phyloP scores from a whole-genome alignment of 768 basidiomycete species.

The Tricholoma terreum region DNA sequence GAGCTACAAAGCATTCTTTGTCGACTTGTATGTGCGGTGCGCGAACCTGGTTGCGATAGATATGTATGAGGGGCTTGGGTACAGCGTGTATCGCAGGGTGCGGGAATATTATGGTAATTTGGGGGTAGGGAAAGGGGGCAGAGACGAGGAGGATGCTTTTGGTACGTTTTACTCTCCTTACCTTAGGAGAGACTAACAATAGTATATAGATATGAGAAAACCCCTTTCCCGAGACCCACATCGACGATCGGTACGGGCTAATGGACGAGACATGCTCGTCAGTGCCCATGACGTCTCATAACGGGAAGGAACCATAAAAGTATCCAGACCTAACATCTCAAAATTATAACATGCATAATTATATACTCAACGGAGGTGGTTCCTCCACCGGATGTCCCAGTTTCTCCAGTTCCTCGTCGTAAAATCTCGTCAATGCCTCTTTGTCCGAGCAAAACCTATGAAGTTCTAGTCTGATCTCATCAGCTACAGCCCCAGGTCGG shows the following conservation, averaged over 20 bases:
- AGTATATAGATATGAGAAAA: slow-evolving; percentile 62
- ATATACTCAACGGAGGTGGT: slow-evolving; percentile 51
- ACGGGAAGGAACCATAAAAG: slow-evolving; percentile 8
- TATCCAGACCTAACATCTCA: background rate
- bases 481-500: slow-evolving; percentile 55
- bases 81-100: slow-evolving; percentile 89
- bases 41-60: slow-evolving; percentile 79
- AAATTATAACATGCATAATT: slow-evolving; percentile 11
- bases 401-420: slow-evolving; percentile 63
- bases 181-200: background rate
- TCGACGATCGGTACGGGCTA: slow-evolving; percentile 64
- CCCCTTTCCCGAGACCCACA: slow-evolving; percentile 60
- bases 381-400: slow-evolving; percentile 44
- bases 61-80: slow-evolving; percentile 92
- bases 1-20: slow-evolving; percentile 81
- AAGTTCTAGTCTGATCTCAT: slow-evolving; percentile 58
- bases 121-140: slow-evolving; percentile 71
- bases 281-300: slow-evolving; percentile 57
- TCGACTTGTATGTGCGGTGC: slow-evolving; percentile 94
- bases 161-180: slow-evolving; percentile 49
- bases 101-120: slow-evolving; percentile 84
- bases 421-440: slow-evolving; percentile 57
- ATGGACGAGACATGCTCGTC: slow-evolving; percentile 73
- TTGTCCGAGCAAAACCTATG: slow-evolving; percentile 64
- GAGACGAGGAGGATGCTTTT: slow-evolving; percentile 88